Evolutionary conservation across 176 grass and related monocot species (phyloP).

Genomic region (Tuctoria greenei): DNA sequence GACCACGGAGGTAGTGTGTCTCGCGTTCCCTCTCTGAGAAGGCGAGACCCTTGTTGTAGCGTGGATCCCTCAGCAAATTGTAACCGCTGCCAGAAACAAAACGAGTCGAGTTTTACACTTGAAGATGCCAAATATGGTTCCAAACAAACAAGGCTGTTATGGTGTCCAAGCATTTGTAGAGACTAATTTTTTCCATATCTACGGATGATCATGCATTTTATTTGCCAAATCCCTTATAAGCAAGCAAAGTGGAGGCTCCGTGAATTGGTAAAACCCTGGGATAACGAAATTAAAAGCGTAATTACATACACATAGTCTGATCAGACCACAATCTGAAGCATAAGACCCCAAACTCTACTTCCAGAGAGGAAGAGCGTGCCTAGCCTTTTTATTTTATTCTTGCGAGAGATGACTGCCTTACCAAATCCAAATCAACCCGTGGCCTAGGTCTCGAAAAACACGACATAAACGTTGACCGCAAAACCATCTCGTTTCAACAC

Average conservation of each 20-base stretch:
- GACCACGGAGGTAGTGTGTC: conserved; percentile 73
- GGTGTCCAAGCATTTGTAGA: neutral
- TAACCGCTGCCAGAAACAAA: conserved; percentile 49
- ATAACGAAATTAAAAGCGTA: neutral
- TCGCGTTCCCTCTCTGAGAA: conserved; percentile 75
- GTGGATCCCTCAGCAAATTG: conserved; percentile 76
- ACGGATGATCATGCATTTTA: neutral
- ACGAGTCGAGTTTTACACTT: neutral
- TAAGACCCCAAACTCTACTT: neutral
- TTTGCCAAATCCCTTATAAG: neutral
- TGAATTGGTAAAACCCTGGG: neutral
- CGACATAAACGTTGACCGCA: neutral
- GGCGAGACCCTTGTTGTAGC: conserved; percentile 80
- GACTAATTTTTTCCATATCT: neutral
- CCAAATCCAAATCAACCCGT: neutral
- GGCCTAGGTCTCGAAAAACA: neutral
- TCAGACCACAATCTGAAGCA: conserved; percentile 2
- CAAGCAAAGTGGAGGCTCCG: neutral
- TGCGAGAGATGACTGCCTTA: neutral
- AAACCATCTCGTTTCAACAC: neutral
- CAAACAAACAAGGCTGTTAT: neutral
- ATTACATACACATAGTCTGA: neutral
- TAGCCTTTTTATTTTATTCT: neutral
- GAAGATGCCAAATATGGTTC: neutral
- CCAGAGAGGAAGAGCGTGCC: neutral